These are phyloP conservation scores for Colletotrichum tofieldiae DNA, from an alignment of 2,329 filamentous ascomycete species.

Conservation along the genomic window DNA sequence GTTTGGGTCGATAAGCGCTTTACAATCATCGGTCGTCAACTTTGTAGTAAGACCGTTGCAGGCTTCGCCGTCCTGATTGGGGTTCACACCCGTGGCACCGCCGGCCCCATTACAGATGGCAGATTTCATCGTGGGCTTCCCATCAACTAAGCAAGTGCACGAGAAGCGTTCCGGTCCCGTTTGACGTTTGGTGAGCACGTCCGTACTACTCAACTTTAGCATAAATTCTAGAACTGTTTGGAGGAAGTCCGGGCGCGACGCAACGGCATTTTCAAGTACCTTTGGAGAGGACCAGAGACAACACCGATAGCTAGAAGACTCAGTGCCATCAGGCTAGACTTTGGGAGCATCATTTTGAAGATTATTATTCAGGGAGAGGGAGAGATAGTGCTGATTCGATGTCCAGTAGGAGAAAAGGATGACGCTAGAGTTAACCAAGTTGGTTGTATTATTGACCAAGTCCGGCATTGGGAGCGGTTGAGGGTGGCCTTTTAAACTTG, in stretches of 20 bases:
- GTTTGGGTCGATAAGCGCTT: background rate
- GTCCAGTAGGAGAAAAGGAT: no score
- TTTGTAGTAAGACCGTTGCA: constrained; percentile 15
- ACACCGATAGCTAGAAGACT: background rate
- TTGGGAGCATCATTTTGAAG: background rate
- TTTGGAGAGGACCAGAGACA: background rate
- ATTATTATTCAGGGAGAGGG: background rate
- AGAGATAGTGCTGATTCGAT: background rate
- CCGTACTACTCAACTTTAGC: background rate
- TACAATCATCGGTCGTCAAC: constrained; percentile 2
- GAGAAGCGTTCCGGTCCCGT: background rate
- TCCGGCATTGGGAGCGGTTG: background rate
- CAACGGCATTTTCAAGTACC: background rate
- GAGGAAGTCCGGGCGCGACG: background rate
- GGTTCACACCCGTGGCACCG: background rate
- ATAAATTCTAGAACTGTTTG: background rate
- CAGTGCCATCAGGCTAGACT: background rate
- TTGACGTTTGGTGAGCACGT: background rate
- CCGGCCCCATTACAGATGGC: constrained; percentile 16
- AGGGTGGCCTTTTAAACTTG: no score
- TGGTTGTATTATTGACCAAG: background rate
- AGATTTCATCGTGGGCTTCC: constrained; percentile 2
- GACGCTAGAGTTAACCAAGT: no score
- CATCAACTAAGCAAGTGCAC: constrained; percentile 7
- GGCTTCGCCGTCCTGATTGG: background rate